Base-by-base conservation (phyloP, 352 stramenopile genomes). In the Phytopythium cucurbitacearum region DNA sequence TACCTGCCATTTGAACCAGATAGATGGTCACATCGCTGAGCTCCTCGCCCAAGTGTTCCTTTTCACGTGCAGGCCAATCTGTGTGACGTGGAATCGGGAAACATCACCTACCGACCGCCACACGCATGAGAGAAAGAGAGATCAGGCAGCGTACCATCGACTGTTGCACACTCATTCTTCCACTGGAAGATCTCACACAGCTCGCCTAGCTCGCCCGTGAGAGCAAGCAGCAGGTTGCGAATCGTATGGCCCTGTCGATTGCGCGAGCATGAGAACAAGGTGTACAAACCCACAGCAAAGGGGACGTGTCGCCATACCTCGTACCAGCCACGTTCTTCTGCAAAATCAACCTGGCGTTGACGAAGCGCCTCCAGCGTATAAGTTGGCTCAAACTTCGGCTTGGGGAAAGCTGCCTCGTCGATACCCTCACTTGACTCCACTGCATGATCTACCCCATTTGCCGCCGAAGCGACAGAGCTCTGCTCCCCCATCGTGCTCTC, bases 1-100 rank as follows among this genome's bases (percentile, higher is more conserved):
- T 13, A 39, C 48, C 48, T 38, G 93, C 89, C n/a, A 99, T 80
- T 32, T 89, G 86, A n/a, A 99, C 77, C 11, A 98, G 69, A 60
- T 99, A 99, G 60, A 99, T 98, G 41, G 97, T 68, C 45, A 99
- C 95, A 72, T 99, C 96, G 16, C 94, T 97, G 28, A 99, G 80
- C 73, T 99, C 96, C 65, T 99, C 93, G 32, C 89, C 92, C 4
- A 98, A 58, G 53, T 98, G 94, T 49, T 94, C 84, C 12, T 91
- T 70, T 50, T 98, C 81, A 16, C 92, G 77, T 3, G 70, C 48
- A 15, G 48, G 37, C 48, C 48, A 53, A 21, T 53, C 48, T 53
- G 15, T 13, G 15, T 10, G 5, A 5, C 34, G 33, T 42, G 2
- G 10, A 8, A 32, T 33, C 35, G 28, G 9, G 43, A 3, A 8